phyloP scores from a whole-genome alignment of 169 alveolate species.

The Plasmodium vivax region DNA sequence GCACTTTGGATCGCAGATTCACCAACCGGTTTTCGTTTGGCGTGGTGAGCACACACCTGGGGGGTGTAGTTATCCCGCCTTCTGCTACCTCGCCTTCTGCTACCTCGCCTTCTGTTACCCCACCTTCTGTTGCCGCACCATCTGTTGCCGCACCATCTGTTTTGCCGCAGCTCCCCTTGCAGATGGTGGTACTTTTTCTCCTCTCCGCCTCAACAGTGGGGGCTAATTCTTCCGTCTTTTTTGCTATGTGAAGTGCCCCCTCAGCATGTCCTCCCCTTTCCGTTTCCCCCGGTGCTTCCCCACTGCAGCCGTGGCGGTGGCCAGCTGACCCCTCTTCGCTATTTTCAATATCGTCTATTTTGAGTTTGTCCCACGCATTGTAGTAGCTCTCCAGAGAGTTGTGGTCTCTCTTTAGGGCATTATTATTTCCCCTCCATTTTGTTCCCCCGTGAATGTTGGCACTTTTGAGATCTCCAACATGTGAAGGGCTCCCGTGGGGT shows the following conservation, averaged over 20 bases:
- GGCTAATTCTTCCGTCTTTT: background rate
- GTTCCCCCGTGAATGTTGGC: background rate
- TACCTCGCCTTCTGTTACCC: too few species aligned
- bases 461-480: background rate
- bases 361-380: constrained; percentile 63
- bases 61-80: too few species aligned
- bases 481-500: background rate
- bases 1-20: background rate
- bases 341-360: constrained; percentile 20
- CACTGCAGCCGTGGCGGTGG: too few species aligned
- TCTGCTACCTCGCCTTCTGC: background rate
- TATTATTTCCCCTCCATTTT: background rate
- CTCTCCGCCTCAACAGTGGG: background rate
- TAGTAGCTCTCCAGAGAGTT: constrained; percentile 51
- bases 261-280: background rate
- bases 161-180: background rate
- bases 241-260: background rate
- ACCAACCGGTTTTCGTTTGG: background rate
- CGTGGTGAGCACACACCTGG: background rate
- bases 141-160: background rate
- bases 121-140: background rate
- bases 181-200: background rate
- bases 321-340: background rate
- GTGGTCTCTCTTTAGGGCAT: constrained; percentile 43
- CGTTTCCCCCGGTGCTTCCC: background rate